A percentile compares a stretch with the other conserved stretches of the same genome.
Evolutionary conservation across 1,284 basidiomycete species (phyloP).

Genomic region (Erythrobasidium hasegawianum): DNA sequence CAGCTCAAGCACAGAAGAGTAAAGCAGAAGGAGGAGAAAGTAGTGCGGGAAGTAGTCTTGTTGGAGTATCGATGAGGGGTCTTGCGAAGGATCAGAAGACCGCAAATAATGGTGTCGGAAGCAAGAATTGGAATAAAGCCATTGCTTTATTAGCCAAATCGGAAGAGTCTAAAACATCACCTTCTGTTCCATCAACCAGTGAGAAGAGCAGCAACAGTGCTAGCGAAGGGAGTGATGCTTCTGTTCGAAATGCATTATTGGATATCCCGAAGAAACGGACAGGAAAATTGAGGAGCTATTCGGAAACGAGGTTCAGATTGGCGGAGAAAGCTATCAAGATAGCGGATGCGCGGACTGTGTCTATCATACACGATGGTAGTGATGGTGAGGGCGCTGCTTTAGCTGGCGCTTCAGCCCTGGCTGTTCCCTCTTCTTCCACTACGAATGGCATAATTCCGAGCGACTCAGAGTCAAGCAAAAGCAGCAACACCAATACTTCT

Average conservation of each 20-base stretch:
- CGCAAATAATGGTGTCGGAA: constrained; percentile 10
- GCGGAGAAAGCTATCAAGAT: constrained; percentile 11
- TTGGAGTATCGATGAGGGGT: neutral
- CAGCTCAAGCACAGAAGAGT: neutral
- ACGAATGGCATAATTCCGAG: too few relatives aligned
- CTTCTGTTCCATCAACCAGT: too few relatives aligned
- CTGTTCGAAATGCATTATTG: neutral
- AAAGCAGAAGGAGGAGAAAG: too few relatives aligned
- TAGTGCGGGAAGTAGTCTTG: neutral
- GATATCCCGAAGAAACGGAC: neutral
- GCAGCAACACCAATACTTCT: too few relatives aligned
- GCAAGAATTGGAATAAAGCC: constrained; percentile 31
- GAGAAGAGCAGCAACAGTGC: too few relatives aligned
- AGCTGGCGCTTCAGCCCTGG: too few relatives aligned
- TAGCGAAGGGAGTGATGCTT: too few relatives aligned
- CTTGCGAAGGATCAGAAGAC: neutral
- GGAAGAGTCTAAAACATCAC: neutral
- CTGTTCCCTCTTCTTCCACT: too few relatives aligned
- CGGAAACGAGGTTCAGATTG: constrained; percentile 10
- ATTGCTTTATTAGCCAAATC: constrained; percentile 16
- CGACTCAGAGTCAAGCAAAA: too few relatives aligned
- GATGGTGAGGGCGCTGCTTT: too few relatives aligned
- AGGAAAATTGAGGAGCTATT: neutral
- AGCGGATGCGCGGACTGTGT: constrained; percentile 1
- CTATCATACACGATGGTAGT: too few relatives aligned